Conservation (phyloP, 2,329 filamentous ascomycete genomes). For the Pseudopyricularia javanii region DNA sequence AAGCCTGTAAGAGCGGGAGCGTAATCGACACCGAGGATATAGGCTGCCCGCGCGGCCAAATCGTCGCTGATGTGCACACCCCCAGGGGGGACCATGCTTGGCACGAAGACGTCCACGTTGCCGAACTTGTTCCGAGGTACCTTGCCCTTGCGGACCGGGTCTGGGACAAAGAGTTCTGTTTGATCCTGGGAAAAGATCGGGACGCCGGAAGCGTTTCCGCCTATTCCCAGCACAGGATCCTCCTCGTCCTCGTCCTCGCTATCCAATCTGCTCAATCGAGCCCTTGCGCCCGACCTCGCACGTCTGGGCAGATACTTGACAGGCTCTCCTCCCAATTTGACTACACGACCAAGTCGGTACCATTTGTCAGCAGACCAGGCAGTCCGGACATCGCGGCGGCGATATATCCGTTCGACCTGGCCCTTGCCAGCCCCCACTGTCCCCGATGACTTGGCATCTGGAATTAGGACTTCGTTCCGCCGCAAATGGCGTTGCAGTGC, state of each 20-base stretch:
- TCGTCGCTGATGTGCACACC: slow-evolving; percentile 57
- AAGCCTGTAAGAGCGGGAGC: slow-evolving; percentile 87
- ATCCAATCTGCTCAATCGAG: slow-evolving; percentile 18
- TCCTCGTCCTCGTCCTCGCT: slow-evolving; percentile 30
- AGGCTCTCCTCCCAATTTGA: slow-evolving; percentile 69
- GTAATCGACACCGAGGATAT: slow-evolving; percentile 68
- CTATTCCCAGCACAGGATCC: slow-evolving; percentile 28
- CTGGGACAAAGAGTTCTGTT: slow-evolving; percentile 62
- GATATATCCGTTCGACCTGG: slow-evolving; percentile 65
- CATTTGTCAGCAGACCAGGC: slow-evolving; percentile 76
- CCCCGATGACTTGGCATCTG: slow-evolving; percentile 57
- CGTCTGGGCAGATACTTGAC: slow-evolving; percentile 57
- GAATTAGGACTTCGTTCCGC: slow-evolving; percentile 70
- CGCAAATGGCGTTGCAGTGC: slow-evolving; percentile 77
- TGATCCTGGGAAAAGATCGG: slow-evolving; percentile 51
- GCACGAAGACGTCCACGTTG: slow-evolving; percentile 87
- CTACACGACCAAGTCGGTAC: slow-evolving; percentile 76
- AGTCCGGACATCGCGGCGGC: slow-evolving; percentile 65
- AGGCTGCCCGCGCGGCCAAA: slow-evolving; percentile 58
- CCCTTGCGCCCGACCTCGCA: slow-evolving; percentile 14
- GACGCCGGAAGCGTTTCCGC: slow-evolving; percentile 26
- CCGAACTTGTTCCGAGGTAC: slow-evolving; percentile 88
- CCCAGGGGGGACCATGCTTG: slow-evolving; percentile 78
- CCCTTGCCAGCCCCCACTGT: slow-evolving; percentile 54
- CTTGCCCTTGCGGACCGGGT: slow-evolving; percentile 60